Evolutionary conservation across 108 stramenopile species (phyloP), one percentile per base, ranked within the genome.

Genomic region (Fragilaria crotonensis): DNA sequence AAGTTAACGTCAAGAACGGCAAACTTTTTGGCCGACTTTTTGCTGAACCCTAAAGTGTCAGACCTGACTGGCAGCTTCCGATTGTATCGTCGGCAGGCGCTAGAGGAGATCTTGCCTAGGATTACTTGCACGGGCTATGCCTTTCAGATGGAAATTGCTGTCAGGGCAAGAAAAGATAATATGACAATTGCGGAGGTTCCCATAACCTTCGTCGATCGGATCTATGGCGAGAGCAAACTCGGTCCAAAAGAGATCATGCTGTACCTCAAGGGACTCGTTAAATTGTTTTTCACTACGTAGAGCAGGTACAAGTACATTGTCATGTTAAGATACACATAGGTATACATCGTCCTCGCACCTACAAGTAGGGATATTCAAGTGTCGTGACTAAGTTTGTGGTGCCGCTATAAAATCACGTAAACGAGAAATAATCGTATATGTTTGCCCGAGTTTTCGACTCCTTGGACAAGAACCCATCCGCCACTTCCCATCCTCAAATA

Each of bases 121-220:
- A 85, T 97, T 11, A 68, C 68, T 33, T 84, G 84, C 55, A 95
- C 78, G 55, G 97, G 97, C 19, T 99, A 99, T 73, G 97, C 96
- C 25, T 99, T 99, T 68, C 97, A 99, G 64, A 99, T 99, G 98
- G 97, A 99, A 65, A 96, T 98, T 54, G 70, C 96, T 36, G 90
- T 98, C 14, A 66, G 93, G 54, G 90, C 95, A 26, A 73, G 78
- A 48, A 73, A 85, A 22, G 76, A 68, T 26, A 95, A 95, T 18
- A 87, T 89, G 62, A 70, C 52, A 31, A 75, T 99, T 20, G 90
- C 61, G 32, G 97, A 99, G 63, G 95, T 99, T 18, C 94, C 94
- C 0, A 99, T 99, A 54, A 72, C 84, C 2, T 99, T 99, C 66
- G 97, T 99, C 9, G 98, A 99, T 83, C 71, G 98, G 30, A 86